Evolutionary conservation across 176 grass and related monocot genomes (phyloP), one percentile per base, ranked within the genome.

Genomic region (Dendrocalamus sinicus): DNA sequence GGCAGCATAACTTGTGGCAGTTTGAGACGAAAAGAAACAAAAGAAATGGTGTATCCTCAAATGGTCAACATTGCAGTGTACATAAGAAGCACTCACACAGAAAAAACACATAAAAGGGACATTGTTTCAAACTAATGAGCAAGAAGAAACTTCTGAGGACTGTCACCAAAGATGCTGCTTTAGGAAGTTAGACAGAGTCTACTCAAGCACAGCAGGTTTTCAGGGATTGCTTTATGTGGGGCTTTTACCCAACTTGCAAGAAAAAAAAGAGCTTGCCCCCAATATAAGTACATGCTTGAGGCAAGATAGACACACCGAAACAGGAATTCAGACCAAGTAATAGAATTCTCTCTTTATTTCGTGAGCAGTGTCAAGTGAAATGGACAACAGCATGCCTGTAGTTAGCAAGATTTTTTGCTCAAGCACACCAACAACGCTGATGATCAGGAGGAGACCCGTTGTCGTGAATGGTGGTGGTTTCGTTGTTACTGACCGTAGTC

Each of bases 341-440:
- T 48, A 85, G 16, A 13, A 23, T 9, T 70, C 75, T 68, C 78
- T 44, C 66, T 70, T 59, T 76, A 14, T 45, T 71, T 74, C 15
- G 26, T 75, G 37, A 77, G 59, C 61, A 74, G 57, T 71, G 69
- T 74, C 44, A 69, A 84, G 76, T 20, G 59, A 78, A 67, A 92
- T 92, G 86, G 80, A 89, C 80, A 73, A 73, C 70, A 81, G 66
- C 61, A 79, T 85, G 60, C 92, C 93, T 23, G 82, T 99, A 58
- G 80, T 99, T 69, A 99, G 93, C 86, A 99, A 99, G 83, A 79
- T 92, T 28, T 99, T 87, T 66, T 99, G 96, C 78, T 92, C 86
- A 41, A 59, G 90, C 35, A 79, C 81, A 40, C 81, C 81, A 23
- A 70, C 73, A 15, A 70, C 73, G 1, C 73, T 99, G 82, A 89